Conservation (phyloP, 108 stramenopile genomes). For the Cyclotella choctawhatcheeana region DNA sequence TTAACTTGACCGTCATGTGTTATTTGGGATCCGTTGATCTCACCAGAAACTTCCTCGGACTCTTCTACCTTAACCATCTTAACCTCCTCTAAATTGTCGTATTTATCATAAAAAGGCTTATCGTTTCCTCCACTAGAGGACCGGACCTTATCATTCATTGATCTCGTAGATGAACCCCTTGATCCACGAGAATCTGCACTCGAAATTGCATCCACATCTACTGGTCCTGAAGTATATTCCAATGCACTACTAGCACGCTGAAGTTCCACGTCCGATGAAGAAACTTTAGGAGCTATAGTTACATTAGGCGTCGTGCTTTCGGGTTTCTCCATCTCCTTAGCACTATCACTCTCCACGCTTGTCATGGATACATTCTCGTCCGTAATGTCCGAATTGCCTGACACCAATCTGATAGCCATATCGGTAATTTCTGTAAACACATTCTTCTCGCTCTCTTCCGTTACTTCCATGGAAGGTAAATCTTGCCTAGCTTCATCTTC, state of each 20-base stretch:
- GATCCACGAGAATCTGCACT: not conserved
- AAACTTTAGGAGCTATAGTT: not conserved
- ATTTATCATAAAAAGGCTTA: not conserved
- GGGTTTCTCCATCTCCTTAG: too few species aligned
- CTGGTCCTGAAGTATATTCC: not conserved
- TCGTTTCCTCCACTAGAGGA: too few species aligned
- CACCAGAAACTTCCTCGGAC: not conserved
- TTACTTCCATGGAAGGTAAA: not conserved
- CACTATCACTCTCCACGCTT: too few species aligned
- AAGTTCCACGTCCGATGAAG: not conserved
- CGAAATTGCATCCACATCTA: not conserved
- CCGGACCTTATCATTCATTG: too few species aligned
- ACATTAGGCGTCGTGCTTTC: too few species aligned
- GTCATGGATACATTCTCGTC: too few species aligned
- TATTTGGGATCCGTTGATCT: not conserved
- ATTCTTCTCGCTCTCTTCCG: not conserved
- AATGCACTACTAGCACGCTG: not conserved
- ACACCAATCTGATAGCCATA: not conserved
- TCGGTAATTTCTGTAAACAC: not conserved
- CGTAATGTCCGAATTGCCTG: not conserved
- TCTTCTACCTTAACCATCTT: not conserved
- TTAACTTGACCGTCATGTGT: not conserved
- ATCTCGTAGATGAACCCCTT: not conserved
- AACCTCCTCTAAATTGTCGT: not conserved
- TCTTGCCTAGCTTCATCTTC: not conserved